These are phyloP conservation scores for Cordia subcordata DNA, from an alignment of 257 asterid species.

Conservation along the genomic window DNA sequence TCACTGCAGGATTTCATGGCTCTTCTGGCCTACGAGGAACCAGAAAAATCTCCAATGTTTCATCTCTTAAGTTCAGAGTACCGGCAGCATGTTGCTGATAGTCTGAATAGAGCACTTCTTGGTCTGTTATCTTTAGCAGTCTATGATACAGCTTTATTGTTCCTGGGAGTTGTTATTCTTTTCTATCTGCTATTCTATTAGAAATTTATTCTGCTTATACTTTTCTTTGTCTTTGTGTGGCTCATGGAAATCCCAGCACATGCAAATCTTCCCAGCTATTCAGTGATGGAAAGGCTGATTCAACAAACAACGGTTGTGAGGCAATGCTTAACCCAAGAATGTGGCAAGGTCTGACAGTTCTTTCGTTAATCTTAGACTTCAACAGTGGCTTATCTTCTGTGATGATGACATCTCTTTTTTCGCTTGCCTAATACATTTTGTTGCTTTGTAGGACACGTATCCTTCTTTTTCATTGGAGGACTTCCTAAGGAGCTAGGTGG, in stretches of 20 bases:
- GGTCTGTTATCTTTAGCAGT: constrained; percentile 26
- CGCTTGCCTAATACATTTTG: neutral
- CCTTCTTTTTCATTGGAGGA: constrained; percentile 65
- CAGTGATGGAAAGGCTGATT: constrained; percentile 74
- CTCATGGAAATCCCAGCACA: constrained; percentile 43
- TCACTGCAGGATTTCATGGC: neutral
- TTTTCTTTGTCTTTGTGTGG: constrained; percentile 6
- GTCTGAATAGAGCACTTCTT: constrained; percentile 79
- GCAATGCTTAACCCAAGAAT: constrained; percentile 68
- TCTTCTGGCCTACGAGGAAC: neutral
- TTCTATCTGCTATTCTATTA: neutral
- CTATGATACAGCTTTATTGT: neutral
- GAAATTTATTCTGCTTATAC: constrained; percentile 1
- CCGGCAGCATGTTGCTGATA: constrained; percentile 75
- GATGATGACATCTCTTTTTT: neutral
- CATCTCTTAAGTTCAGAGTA: constrained; percentile 73
- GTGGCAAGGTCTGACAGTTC: constrained; percentile 50
- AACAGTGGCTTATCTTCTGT: neutral
- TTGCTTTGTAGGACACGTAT: constrained; percentile 44
- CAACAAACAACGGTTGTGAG: constrained; percentile 76
- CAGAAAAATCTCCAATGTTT: constrained; percentile 90
- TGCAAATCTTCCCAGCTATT: constrained; percentile 59
- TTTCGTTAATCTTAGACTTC: neutral
- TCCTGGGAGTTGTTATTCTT: neutral
- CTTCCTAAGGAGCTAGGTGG: constrained; percentile 54